A percentile compares a stretch with the other conserved stretches of the same genome.
Evolutionary conservation across 2,329 filamentous ascomycete genomes (phyloP).

Genomic region (Lithohypha guttulata): DNA sequence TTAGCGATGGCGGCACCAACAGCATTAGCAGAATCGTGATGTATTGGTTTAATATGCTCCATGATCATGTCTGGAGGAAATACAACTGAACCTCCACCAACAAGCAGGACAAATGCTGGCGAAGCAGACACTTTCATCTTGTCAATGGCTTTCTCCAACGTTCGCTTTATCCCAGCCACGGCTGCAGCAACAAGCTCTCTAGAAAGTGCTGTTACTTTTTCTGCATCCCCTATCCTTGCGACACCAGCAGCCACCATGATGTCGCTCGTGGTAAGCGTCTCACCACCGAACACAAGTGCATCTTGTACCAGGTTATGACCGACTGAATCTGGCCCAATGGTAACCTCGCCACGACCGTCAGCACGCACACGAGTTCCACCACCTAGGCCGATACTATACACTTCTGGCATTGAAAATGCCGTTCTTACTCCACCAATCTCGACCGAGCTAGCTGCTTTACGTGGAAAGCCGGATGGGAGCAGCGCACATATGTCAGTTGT

Average conservation of each 20-base stretch:
- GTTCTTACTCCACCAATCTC: constrained; percentile 49
- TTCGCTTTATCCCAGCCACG: constrained; percentile 32
- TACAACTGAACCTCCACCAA: constrained; percentile 48
- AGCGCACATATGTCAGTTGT: constrained; percentile 51
- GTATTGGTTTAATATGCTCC: constrained; percentile 41
- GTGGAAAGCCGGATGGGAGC: constrained; percentile 48
- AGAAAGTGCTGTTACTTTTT: constrained; percentile 19
- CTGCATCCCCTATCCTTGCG: constrained; percentile 19
- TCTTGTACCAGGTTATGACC: constrained; percentile 41
- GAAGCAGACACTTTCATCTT: constrained; percentile 47
- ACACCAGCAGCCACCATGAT: constrained; percentile 35
- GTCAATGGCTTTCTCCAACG: constrained; percentile 44
- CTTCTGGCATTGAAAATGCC: constrained; percentile 48
- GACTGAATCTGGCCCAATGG: constrained; percentile 48
- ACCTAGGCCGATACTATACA: constrained; percentile 47
- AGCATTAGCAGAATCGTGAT: constrained; percentile 47
- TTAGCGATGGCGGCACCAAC: constrained; percentile 51
- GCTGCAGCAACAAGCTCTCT: constrained; percentile 30
- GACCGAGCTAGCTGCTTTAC: constrained; percentile 48
- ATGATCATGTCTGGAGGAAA: constrained; percentile 36
- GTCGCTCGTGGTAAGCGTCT: constrained; percentile 44
- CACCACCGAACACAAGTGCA: constrained; percentile 44
- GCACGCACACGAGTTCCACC: constrained; percentile 40
- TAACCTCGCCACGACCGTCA: constrained; percentile 25
- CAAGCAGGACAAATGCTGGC: constrained; percentile 40